Evolutionary conservation across 768 basidiomycete species (phyloP).

Genomic region (Phlegmacium glaucopus): DNA sequence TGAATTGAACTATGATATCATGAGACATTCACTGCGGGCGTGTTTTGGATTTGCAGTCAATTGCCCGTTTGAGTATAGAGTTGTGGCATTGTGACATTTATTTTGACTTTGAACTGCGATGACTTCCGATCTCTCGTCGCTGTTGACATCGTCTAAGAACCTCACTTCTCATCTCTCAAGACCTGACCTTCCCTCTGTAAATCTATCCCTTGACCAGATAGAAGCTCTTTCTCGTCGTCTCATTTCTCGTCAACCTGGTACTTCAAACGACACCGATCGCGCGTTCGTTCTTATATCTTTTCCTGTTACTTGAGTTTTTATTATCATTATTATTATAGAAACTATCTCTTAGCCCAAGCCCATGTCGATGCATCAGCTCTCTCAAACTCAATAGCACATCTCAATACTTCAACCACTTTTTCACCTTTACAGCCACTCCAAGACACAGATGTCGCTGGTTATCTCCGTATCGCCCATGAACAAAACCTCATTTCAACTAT

Average conservation of each 20-base stretch:
- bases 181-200: conserved; percentile 83
- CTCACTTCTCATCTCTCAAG: conserved; percentile 75
- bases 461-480: conserved; percentile 91
- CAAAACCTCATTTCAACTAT: conserved; percentile 93
- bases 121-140: conserved; percentile 59
- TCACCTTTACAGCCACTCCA: conserved; percentile 89
- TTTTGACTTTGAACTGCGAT: conserved; percentile 11
- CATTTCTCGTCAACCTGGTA: conserved; percentile 64
- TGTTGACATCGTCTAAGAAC: conserved; percentile 66
- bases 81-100: no score
- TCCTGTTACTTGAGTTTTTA: conserved; percentile 4
- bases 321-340: no score
- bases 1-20: no score
- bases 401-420: conserved; percentile 81
- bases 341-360: conserved; percentile 90
- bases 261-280: conserved; percentile 65
- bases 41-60: no score
- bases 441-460: conserved; percentile 93
- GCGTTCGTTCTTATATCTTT: conserved; percentile 46
- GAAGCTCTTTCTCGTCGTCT: conserved; percentile 89
- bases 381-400: conserved; percentile 74
- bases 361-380: conserved; percentile 92
- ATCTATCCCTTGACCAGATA: conserved; percentile 91
- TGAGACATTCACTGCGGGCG: no score
- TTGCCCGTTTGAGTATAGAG: no score